Evolutionary conservation across 1,139 yeast genomes (phyloP).

Genomic region (Nadsonia commutata): DNA sequence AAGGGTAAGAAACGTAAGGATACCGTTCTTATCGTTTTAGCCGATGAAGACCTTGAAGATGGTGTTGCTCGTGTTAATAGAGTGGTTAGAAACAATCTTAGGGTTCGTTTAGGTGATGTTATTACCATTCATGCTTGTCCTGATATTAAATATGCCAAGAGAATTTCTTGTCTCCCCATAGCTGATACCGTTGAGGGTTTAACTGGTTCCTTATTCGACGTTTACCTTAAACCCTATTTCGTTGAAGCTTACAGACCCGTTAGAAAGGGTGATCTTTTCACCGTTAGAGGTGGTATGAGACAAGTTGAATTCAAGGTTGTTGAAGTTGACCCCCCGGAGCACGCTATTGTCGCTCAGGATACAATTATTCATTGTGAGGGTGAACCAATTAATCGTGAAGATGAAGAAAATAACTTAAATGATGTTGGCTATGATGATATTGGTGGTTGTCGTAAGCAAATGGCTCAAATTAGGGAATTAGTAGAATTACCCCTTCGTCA

Average conservation of each 20-base stretch:
- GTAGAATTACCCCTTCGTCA: conserved; percentile 95
- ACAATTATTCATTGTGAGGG: conserved; percentile 98
- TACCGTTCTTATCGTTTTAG: conserved; percentile 90
- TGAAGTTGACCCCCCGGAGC: conserved; percentile 94
- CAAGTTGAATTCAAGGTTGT: conserved; percentile 97
- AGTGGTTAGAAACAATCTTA: conserved; percentile 86
- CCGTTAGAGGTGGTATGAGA: conserved; percentile 98
- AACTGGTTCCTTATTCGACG: conserved; percentile 95
- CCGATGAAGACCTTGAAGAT: conserved; percentile 93
- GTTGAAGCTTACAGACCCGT: conserved; percentile 99
- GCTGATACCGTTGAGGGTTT: conserved; percentile 98
- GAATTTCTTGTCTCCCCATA: conserved; percentile 92
- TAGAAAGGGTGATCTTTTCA: conserved; percentile 90
- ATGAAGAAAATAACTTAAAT: conserved; percentile 88
- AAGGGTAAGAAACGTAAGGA: conserved; percentile 98
- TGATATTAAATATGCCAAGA: conserved; percentile 77
- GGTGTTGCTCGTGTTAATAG: conserved; percentile 92
- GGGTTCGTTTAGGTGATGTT: conserved; percentile 89
- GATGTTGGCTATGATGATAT: conserved; percentile 98
- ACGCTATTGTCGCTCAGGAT: conserved; percentile 96
- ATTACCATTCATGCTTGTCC: conserved; percentile 91
- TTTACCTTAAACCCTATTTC: conserved; percentile 91
- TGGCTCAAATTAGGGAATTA: conserved; percentile 96
- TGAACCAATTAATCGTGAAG: conserved; percentile 97
- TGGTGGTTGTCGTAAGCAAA: conserved; percentile 97